Percentiles rank a stretch among this genome's conserved stretches.
phyloP scores from a whole-genome alignment of 495 filamentous ascomycete genomes.

The Daldinia vernicosa region DNA sequence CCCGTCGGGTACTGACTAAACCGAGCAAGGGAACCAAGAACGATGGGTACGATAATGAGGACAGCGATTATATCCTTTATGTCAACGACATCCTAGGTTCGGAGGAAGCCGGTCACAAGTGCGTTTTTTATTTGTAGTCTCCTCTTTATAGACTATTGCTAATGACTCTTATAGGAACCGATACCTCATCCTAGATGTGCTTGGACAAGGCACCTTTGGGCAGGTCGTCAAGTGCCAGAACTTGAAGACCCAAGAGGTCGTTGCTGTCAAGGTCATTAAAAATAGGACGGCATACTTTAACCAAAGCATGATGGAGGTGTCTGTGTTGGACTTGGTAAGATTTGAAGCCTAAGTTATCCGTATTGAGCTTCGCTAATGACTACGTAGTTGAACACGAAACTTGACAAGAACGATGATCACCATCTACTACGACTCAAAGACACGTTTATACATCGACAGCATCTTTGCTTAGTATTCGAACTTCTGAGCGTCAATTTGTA shows the following conservation, averaged over 20 bases:
- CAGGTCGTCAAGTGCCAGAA: conserved; percentile 99
- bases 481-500: conserved; percentile 97
- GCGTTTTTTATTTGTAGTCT: conserved; percentile 45
- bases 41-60: conserved; percentile 98
- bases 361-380: conserved; percentile 12
- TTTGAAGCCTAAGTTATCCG: not conserved
- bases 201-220: conserved; percentile 99
- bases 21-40: conserved; percentile 99
- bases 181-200: conserved; percentile 96
- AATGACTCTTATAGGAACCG: conserved; percentile 72
- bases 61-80: conserved; percentile 99
- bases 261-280: conserved; percentile 99
- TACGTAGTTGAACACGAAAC: conserved; percentile 89
- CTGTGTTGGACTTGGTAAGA: conserved; percentile 91
- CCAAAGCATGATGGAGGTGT: conserved; percentile 99
- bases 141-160: conserved; percentile 16
- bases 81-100: conserved; percentile 99
- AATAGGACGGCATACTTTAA: conserved; percentile 99
- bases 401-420: conserved; percentile 99
- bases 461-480: conserved; percentile 98
- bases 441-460: conserved; percentile 97
- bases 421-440: conserved; percentile 96
- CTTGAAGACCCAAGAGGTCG: conserved; percentile 95
- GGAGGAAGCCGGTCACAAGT: conserved; percentile 98
- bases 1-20: conserved; percentile 96